These are phyloP conservation scores for Suhomyces taliae DNA, from an alignment of 1,139 yeast species.

Conservation along the genomic window DNA sequence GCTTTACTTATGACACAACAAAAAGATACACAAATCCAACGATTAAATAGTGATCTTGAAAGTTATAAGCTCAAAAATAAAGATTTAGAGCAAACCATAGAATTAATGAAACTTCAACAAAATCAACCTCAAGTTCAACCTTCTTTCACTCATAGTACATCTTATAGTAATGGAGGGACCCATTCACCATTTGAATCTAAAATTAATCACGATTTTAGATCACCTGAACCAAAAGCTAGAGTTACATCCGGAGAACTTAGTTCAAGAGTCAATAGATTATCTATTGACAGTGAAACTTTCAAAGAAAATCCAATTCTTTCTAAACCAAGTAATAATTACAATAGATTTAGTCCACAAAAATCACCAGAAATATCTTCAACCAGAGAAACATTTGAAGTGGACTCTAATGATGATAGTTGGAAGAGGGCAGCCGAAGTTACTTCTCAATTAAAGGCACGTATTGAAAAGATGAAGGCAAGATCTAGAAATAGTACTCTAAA, in stretches of 20 bases:
- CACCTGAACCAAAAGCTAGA: constrained; percentile 18
- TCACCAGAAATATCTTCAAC: constrained; percentile 13
- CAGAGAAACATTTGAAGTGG: constrained; percentile 28
- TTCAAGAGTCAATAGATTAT: constrained; percentile 45
- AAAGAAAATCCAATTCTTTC: constrained; percentile 19
- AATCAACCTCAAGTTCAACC: constrained; percentile 16
- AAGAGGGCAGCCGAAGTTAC: constrained; percentile 89
- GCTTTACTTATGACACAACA: constrained; percentile 56
- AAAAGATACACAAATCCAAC: constrained; percentile 62
- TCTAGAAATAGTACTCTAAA: constrained; percentile 30
- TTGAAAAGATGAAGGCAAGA: constrained; percentile 84
- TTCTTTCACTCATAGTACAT: constrained; percentile 3
- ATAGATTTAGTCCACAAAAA: constrained; percentile 23
- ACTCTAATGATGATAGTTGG: constrained; percentile 72
- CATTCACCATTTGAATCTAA: constrained; percentile 7
- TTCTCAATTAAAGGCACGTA: constrained; percentile 77
- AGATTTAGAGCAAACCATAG: constrained; percentile 54
- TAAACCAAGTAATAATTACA: constrained; percentile 13
- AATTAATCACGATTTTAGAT: constrained; percentile 7
- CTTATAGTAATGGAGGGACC: constrained; percentile 11
- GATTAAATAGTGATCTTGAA: constrained; percentile 63
- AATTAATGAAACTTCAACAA: constrained; percentile 41
- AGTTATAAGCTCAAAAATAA: constrained; percentile 48
- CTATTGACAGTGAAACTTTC: constrained; percentile 37
- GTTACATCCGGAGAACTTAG: constrained; percentile 43